Base-by-base conservation (phyloP, 768 basidiomycete species). In the Pleurotus tuoliensis region DNA sequence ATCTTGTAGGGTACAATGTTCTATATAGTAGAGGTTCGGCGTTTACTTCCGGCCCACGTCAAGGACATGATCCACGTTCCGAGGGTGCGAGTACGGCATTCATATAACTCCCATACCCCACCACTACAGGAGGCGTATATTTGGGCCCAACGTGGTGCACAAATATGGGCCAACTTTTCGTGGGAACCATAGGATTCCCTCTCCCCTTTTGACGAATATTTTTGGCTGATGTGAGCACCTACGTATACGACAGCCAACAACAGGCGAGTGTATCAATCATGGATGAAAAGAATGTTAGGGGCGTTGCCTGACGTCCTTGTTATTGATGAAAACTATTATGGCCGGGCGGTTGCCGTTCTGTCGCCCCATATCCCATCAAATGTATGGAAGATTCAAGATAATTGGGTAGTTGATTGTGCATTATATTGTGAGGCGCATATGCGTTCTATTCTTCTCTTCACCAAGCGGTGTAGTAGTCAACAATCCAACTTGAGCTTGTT, bases 1-100 rank as follows among this genome's bases (percentile, higher is more conserved):
- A 52, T 52, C 51, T 52, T 13, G 15, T 52, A 38, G 51, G 51
- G 51, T 52, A 52, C 48, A 52, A 39, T 30, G 51, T 39, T 39
- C 39, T n/a, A 52, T 52, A 39, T 15, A 40, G 22, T 25, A 44
- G 16, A 4, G 9, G 15, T 15, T 52, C 51, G 51, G 51, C 38
- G 39, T 39, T 39, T 34, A 8, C 37, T 25, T 30, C 51, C 37
- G 51, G 51, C 18, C 39, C 51, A 52, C 51, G 39, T 52, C 51
- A 52, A 52, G 34, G 51, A 16, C 4, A 18, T 25, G 22, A 27
- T 20, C 51, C 51, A 52, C 51, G 51, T 52, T 52, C 51, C 51
- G 51, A 52, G 51, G 30, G 51, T 39, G 34, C 39, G 25, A 40
- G 51, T 52, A 52, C 39, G 34, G 39, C 38, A 15, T 52, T 41